These are phyloP conservation scores for Blastomyces percursus DNA, from an alignment of 2,329 filamentous ascomycete species.

Conservation along the genomic window DNA sequence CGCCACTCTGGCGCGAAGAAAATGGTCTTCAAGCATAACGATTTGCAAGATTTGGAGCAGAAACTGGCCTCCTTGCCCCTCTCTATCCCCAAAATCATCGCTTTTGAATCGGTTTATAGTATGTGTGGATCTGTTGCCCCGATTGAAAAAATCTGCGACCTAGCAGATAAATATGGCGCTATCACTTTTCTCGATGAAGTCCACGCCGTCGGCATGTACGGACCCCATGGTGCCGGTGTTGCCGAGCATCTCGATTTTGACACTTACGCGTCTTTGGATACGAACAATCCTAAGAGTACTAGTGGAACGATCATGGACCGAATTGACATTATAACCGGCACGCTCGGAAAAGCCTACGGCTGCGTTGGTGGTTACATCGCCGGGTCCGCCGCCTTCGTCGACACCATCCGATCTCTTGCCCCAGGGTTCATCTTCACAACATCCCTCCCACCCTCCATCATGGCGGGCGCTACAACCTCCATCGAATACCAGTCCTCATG, in stretches of 20 bases:
- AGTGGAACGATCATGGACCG: slow-evolving; percentile 86
- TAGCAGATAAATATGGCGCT: slow-evolving; percentile 95
- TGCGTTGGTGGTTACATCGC: slow-evolving; percentile 98
- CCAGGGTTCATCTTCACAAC: slow-evolving; percentile 99
- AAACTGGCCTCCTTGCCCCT: slow-evolving; percentile 82
- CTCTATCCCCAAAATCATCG: slow-evolving; percentile 90
- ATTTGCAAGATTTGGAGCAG: slow-evolving; percentile 79
- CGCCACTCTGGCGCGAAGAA: slow-evolving; percentile 95
- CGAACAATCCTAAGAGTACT: slow-evolving; percentile 34
- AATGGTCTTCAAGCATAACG: slow-evolving; percentile 98
- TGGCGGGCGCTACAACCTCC: slow-evolving; percentile 83
- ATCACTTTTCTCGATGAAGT: slow-evolving; percentile 98
- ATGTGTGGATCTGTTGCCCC: slow-evolving; percentile 98
- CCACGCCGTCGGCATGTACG: slow-evolving; percentile 98
- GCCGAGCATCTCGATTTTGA: slow-evolving; percentile 96
- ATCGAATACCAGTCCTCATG: slow-evolving; percentile 90
- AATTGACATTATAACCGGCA: slow-evolving; percentile 95
- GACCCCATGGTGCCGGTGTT: slow-evolving; percentile 86
- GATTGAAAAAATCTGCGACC: slow-evolving; percentile 88
- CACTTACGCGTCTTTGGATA: slow-evolving; percentile 62
- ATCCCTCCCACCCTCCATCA: slow-evolving; percentile 86
- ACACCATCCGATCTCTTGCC: slow-evolving; percentile 85
- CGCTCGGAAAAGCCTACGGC: slow-evolving; percentile 93
- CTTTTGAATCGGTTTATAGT: slow-evolving; percentile 97
- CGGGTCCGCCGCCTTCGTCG: slow-evolving; percentile 72